Evolutionary conservation across 805 yeast species (phyloP).

Genomic region (Pichia sporocuriosa): DNA sequence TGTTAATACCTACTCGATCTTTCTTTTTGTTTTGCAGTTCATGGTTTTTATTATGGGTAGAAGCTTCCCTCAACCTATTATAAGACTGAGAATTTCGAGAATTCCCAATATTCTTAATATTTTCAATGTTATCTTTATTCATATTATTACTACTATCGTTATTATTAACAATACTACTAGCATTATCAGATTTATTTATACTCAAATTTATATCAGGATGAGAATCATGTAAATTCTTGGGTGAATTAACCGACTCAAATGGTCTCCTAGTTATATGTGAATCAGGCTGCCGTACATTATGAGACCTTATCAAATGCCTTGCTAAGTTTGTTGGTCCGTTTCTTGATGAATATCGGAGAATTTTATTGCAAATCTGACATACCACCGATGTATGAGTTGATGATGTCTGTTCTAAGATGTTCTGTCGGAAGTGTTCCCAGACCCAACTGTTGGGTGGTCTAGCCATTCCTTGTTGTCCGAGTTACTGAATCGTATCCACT

Average conservation of each 20-base stretch:
- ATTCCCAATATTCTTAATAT: too few relatives aligned
- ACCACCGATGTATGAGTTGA: constrained; percentile 20
- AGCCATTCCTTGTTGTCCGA: too few relatives aligned
- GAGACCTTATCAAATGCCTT: constrained; percentile 27
- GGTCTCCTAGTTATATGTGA: constrained; percentile 26
- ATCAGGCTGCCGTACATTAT: constrained; percentile 23
- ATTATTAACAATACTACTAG: neutral
- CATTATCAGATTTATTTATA: neutral
- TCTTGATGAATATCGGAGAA: constrained; percentile 27
- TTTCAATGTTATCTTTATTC: neutral
- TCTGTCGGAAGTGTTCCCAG: constrained; percentile 30
- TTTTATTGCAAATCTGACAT: constrained; percentile 26
- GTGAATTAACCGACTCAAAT: constrained; percentile 11
- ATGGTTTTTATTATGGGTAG: neutral
- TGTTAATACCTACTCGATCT: too few relatives aligned
- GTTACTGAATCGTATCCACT: too few relatives aligned
- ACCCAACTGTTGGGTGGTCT: constrained; percentile 33
- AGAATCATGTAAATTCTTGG: neutral
- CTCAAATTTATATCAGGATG: neutral
- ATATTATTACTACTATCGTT: neutral
- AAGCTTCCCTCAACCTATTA: too few relatives aligned
- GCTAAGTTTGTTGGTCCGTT: constrained; percentile 33
- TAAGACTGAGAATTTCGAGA: too few relatives aligned
- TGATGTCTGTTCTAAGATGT: constrained; percentile 18
- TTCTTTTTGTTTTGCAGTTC: neutral